phyloP scores from a whole-genome alignment of 73 alveolate species.

The Diophrys appendiculata region DNA sequence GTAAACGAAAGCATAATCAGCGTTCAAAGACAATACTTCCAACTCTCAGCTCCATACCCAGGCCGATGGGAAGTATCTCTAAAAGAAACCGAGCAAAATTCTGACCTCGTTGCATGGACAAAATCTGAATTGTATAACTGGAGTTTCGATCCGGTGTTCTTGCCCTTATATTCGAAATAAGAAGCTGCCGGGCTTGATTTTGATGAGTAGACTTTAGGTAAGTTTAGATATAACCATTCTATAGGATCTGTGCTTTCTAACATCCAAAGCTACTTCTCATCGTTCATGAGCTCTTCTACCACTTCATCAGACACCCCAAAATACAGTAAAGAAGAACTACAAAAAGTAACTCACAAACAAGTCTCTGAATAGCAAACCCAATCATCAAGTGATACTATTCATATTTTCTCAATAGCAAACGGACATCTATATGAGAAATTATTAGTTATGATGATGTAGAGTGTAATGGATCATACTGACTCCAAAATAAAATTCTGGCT shows the following conservation, averaged over 20 bases:
- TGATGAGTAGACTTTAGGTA: too few species aligned
- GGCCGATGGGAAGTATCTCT: neutral
- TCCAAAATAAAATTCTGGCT: slow-evolving; percentile 26
- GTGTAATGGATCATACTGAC: slow-evolving; percentile 23
- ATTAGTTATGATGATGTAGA: slow-evolving; percentile 58
- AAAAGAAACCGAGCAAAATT: neutral
- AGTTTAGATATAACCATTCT: too few species aligned
- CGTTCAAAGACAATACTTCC: neutral
- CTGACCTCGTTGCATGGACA: neutral
- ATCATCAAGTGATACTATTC: slow-evolving; percentile 40
- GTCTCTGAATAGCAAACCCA: too few species aligned
- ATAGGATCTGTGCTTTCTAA: too few species aligned
- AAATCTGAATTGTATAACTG: too few species aligned
- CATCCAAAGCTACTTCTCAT: too few species aligned
- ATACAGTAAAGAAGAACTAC: neutral
- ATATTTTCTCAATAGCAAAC: slow-evolving; percentile 55
- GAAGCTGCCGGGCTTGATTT: neutral
- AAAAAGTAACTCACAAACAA: too few species aligned
- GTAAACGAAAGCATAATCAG: neutral
- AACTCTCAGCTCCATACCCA: neutral
- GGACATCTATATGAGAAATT: slow-evolving; percentile 73
- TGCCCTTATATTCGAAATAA: too few species aligned
- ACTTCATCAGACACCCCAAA: too few species aligned
- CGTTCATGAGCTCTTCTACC: too few species aligned
- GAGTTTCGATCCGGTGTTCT: neutral